These are phyloP conservation scores for Dalbergia oliveri DNA, from an alignment of 306 rosid genomes.

Conservation along the genomic window DNA sequence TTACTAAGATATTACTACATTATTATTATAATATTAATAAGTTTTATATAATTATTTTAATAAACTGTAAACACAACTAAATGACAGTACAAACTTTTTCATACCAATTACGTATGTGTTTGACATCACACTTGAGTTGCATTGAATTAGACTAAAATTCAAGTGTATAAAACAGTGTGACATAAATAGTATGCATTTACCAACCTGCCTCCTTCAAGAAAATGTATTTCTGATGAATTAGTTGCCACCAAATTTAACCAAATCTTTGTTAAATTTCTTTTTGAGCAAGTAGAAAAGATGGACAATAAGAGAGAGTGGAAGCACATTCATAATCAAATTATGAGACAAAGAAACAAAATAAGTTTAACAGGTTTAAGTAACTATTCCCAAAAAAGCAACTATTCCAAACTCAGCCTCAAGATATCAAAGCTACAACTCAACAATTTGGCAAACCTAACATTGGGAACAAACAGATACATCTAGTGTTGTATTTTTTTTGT, in stretches of 20 bases:
- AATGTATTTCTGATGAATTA: background rate
- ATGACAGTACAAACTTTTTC: no score
- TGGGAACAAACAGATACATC: conserved; percentile 19
- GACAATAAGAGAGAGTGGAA: conserved; percentile 13
- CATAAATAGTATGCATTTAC: background rate
- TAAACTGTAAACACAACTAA: no score
- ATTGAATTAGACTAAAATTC: background rate
- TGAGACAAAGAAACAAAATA: conserved; percentile 21
- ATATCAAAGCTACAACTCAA: conserved; percentile 36
- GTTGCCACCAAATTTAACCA: conserved; percentile 20
- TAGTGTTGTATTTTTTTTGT: conserved; percentile 34
- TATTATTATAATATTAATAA: no score
- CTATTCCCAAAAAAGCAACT: conserved; percentile 41
- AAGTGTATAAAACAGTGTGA: background rate
- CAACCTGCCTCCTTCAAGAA: background rate
- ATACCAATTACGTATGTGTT: background rate
- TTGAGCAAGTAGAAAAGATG: background rate
- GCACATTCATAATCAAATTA: conserved; percentile 33
- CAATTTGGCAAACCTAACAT: conserved; percentile 13
- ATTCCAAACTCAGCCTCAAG: conserved; percentile 38
- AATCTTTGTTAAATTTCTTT: conserved; percentile 8
- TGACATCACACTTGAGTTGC: background rate
- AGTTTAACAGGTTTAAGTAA: conserved; percentile 21
- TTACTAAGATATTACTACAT: no score
- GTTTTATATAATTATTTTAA: no score